These are phyloP conservation scores for Thinopyrum elongatum DNA, from an alignment of 176 grass and related monocot species.

Conservation along the genomic window DNA sequence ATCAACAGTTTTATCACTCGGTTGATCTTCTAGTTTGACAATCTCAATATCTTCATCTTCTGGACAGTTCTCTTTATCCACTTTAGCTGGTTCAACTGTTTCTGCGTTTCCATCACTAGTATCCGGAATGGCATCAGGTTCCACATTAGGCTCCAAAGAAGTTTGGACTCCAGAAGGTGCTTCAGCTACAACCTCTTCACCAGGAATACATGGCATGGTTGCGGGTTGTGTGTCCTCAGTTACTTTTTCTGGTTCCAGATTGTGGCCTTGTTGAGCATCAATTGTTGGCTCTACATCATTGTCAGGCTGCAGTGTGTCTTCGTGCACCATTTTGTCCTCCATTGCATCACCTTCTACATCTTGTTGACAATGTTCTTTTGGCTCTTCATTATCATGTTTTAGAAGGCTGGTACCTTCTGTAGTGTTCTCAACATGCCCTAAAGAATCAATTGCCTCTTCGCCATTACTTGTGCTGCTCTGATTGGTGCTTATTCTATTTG, in stretches of 20 bases:
- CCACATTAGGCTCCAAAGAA: constrained; percentile 1
- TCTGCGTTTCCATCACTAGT: constrained; percentile 16
- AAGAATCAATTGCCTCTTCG: constrained; percentile 13
- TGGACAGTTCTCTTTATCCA: constrained; percentile 5
- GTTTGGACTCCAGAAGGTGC: neutral
- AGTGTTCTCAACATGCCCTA: constrained; percentile 28
- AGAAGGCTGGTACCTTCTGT: constrained; percentile 28
- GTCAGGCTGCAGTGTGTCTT: constrained; percentile 21
- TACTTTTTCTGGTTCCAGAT: constrained; percentile 30
- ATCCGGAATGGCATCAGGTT: constrained; percentile 12
- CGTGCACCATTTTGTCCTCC: neutral
- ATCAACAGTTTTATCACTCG: constrained; percentile 3
- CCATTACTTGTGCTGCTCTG: constrained; percentile 22
- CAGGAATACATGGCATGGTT: neutral
- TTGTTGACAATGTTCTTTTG: constrained; percentile 12
- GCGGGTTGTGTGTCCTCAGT: constrained; percentile 13
- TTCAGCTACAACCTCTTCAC: constrained; percentile 24
- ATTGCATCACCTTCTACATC: constrained; percentile 16
- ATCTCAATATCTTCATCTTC: constrained; percentile 16
- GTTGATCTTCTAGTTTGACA: constrained; percentile 27
- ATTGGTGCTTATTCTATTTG: constrained; percentile 7
- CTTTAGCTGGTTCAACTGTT: constrained; percentile 10
- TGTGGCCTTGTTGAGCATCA: constrained; percentile 12
- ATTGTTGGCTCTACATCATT: constrained; percentile 15
- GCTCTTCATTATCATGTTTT: constrained; percentile 22